Evolutionary conservation across 768 basidiomycete genomes (phyloP).

Genomic region (Baorangia bicolor): DNA sequence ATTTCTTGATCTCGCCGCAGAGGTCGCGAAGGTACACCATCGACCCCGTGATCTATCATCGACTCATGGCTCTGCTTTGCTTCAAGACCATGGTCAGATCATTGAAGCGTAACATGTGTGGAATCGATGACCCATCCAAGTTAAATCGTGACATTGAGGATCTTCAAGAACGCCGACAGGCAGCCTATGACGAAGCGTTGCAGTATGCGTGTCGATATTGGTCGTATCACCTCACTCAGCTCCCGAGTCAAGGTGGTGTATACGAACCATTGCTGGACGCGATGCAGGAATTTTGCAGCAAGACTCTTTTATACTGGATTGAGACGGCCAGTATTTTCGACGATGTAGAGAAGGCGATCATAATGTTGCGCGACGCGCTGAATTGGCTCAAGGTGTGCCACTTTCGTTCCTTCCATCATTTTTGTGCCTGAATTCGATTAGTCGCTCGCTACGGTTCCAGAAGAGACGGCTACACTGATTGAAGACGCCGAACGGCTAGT

Average conservation of each 20-base stretch:
- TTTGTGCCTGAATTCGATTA: neutral
- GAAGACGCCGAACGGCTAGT: conserved; percentile 14
- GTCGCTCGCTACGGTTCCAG: neutral
- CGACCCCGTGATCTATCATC: conserved; percentile 12
- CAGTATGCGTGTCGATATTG: conserved; percentile 20
- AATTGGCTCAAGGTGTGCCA: conserved; percentile 14
- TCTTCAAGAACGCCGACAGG: conserved; percentile 4
- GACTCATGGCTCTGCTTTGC: conserved; percentile 17
- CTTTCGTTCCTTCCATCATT: neutral
- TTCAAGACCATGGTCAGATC: conserved; percentile 13
- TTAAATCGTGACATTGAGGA: conserved; percentile 14
- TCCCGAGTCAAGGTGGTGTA: conserved; percentile 1
- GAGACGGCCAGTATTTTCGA: conserved; percentile 11
- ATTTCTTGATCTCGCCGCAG: conserved; percentile 15
- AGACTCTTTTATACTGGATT: conserved; percentile 13
- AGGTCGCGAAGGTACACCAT: conserved; percentile 11
- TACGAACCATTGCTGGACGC: conserved; percentile 3
- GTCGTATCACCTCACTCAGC: conserved; percentile 15
- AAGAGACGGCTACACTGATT: neutral
- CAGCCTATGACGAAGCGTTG: conserved; percentile 11
- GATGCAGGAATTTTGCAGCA: conserved; percentile 8
- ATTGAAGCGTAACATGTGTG: conserved; percentile 16
- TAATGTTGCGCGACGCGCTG: conserved; percentile 5
- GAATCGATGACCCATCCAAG: conserved; percentile 13
- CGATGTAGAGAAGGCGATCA: conserved; percentile 9